Conservation (phyloP, 2,329 filamentous ascomycete species). For the Sporothrix protearum region DNA sequence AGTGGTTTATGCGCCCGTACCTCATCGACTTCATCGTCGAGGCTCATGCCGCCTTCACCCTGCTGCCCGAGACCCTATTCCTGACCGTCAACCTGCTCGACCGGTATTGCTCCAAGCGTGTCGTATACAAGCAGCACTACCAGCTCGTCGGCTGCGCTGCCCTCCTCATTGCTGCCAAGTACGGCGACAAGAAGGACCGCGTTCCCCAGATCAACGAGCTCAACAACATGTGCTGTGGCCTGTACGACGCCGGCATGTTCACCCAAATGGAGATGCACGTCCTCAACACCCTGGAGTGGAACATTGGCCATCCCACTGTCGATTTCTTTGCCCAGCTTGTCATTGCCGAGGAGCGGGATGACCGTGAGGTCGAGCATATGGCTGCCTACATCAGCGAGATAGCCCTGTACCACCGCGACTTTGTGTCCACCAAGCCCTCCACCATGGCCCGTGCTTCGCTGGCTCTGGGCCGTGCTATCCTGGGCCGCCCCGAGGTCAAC, state of each 20-base stretch:
- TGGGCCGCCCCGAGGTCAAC: conserved; percentile 72
- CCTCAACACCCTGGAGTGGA: conserved; percentile 93
- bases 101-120: conserved; percentile 93
- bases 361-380: conserved; percentile 91
- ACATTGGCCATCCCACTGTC: conserved; percentile 90
- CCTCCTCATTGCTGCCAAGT: conserved; percentile 94
- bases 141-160: conserved; percentile 95
- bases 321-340: conserved; percentile 90
- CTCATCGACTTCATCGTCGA: conserved; percentile 97
- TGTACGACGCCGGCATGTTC: conserved; percentile 99
- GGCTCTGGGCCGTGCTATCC: conserved; percentile 79
- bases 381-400: conserved; percentile 92
- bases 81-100: conserved; percentile 95
- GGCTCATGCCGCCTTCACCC: conserved; percentile 89
- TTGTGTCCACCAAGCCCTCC: conserved; percentile 87
- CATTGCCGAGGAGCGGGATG: conserved; percentile 71
- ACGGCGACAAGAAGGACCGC: conserved; percentile 96
- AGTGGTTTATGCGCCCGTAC: conserved; percentile 99
- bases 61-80: conserved; percentile 92
- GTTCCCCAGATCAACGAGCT: conserved; percentile 97
- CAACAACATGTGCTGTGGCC: conserved; percentile 97
- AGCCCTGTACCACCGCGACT: conserved; percentile 92
- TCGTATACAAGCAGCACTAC: conserved; percentile 99
- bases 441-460: conserved; percentile 85
- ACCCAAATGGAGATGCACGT: conserved; percentile 99